Conservation (phyloP, 768 basidiomycete genomes). For the Pisolithus microcarpus region DNA sequence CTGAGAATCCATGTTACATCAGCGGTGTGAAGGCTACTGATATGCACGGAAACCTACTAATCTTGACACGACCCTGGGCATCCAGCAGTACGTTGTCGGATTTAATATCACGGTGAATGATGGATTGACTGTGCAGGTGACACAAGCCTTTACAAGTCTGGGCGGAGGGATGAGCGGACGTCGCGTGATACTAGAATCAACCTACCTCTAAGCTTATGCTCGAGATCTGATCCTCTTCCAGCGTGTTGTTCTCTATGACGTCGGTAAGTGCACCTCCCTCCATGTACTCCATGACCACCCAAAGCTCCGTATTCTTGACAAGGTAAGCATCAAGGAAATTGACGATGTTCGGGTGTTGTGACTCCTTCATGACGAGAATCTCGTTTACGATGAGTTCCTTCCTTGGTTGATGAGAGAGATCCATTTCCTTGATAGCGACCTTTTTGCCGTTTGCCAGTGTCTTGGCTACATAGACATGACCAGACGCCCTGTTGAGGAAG, state of each 20-base stretch:
- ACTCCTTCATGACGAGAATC: conserved; percentile 98
- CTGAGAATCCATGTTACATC: conserved; percentile 37
- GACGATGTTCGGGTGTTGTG: conserved; percentile 94
- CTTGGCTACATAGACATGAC: conserved; percentile 97
- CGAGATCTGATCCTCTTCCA: conserved; percentile 93
- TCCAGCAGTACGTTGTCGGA: conserved; percentile 94
- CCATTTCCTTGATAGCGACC: conserved; percentile 99
- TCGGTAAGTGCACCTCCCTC: conserved; percentile 96
- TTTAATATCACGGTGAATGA: conserved; percentile 97
- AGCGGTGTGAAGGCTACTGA: neutral
- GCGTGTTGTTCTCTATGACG: conserved; percentile 92
- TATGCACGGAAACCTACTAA: conserved; percentile 56
- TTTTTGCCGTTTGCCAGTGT: conserved; percentile 76
- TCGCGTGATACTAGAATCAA: conserved; percentile 1
- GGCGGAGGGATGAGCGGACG: neutral
- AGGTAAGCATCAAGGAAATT: conserved; percentile 91
- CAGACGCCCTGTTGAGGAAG: conserved; percentile 67
- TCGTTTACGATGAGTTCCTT: conserved; percentile 98
- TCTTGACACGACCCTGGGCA: conserved; percentile 89
- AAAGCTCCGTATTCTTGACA: conserved; percentile 80
- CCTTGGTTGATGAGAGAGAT: conserved; percentile 86
- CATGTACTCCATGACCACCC: conserved; percentile 99
- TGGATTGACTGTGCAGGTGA: conserved; percentile 87
- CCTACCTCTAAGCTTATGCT: conserved; percentile 87
- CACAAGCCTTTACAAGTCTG: conserved; percentile 94